Evolutionary conservation across 2,329 filamentous ascomycete species (phyloP).

Genomic region (Gnomoniopsis sp.): DNA sequence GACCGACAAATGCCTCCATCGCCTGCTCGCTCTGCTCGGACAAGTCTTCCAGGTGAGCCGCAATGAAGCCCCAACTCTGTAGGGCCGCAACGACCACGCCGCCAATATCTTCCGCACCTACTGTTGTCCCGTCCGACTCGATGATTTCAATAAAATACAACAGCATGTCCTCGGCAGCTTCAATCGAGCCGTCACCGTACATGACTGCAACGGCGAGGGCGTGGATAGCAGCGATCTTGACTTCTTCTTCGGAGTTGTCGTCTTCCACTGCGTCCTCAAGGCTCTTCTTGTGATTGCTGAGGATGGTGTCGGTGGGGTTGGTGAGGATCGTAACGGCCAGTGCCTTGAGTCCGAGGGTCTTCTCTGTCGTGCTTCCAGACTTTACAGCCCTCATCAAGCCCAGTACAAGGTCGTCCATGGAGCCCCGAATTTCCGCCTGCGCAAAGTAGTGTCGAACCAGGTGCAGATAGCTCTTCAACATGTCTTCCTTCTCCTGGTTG

Average conservation of each 20-base stretch:
- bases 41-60: slow-evolving; percentile 72
- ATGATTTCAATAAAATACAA: slow-evolving; percentile 74
- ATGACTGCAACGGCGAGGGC: slow-evolving; percentile 69
- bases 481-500: slow-evolving; percentile 64
- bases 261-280: slow-evolving; percentile 65
- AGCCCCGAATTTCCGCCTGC: slow-evolving; percentile 56
- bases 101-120: slow-evolving; percentile 68
- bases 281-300: slow-evolving; percentile 55
- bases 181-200: slow-evolving; percentile 70
- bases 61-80: slow-evolving; percentile 76
- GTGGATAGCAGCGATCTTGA: slow-evolving; percentile 71
- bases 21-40: slow-evolving; percentile 68
- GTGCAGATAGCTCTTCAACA: slow-evolving; percentile 58
- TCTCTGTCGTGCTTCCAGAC: slow-evolving; percentile 67
- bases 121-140: slow-evolving; percentile 71
- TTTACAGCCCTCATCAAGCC: slow-evolving; percentile 70
- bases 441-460: slow-evolving; percentile 68
- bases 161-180: slow-evolving; percentile 68
- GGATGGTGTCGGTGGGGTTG: slow-evolving; percentile 61
- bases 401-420: slow-evolving; percentile 58
- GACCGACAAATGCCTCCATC: slow-evolving; percentile 79
- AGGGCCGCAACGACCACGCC: slow-evolving; percentile 71
- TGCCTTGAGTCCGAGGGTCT: slow-evolving; percentile 66
- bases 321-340: slow-evolving; percentile 69
- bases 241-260: slow-evolving; percentile 63